A percentile compares a stretch with the other conserved stretches of the same genome.
phyloP scores from a whole-genome alignment of 306 rosid genomes.

The Quercus rubra region DNA sequence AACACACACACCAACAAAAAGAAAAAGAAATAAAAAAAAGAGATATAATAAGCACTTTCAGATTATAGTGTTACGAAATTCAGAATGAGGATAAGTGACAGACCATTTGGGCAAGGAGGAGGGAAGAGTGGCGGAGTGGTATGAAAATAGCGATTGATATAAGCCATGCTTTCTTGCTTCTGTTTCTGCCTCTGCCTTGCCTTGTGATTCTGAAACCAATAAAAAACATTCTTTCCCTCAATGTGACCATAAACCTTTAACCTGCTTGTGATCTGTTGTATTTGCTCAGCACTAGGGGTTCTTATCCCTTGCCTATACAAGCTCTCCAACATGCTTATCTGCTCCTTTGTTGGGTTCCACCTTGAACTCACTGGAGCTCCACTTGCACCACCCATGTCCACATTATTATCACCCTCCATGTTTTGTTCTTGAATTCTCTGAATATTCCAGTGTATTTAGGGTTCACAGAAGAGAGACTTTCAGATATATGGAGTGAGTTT shows the following conservation, averaged over 20 bases:
- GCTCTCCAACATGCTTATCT: slow-evolving; percentile 64
- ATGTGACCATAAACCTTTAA: slow-evolving; percentile 68
- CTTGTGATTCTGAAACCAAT: slow-evolving; percentile 98
- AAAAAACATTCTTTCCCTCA: slow-evolving; percentile 93
- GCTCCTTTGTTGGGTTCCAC: slow-evolving; percentile 96
- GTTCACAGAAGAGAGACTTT: background rate
- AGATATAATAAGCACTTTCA: background rate
- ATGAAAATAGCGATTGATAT: slow-evolving; percentile 46
- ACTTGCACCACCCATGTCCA: background rate
- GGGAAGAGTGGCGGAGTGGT: slow-evolving; percentile 27
- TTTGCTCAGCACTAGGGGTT: slow-evolving; percentile 80
- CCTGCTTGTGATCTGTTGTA: slow-evolving; percentile 67
- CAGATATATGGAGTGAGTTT: too few relatives aligned
- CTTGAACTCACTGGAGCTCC: slow-evolving; percentile 36
- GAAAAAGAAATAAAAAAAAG: background rate
- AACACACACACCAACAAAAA: background rate
- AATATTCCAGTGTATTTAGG: background rate
- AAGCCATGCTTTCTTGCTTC: slow-evolving; percentile 68
- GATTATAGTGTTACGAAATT: background rate
- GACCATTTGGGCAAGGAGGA: slow-evolving; percentile 52
- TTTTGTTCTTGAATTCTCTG: too few relatives aligned
- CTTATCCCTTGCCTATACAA: slow-evolving; percentile 79
- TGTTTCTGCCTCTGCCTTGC: slow-evolving; percentile 91
- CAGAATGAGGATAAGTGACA: background rate
- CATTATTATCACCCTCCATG: slow-evolving; percentile 25